These are phyloP conservation scores for Basipetospora chlamydospora DNA, from an alignment of 2,329 filamentous ascomycete genomes.

Conservation along the genomic window DNA sequence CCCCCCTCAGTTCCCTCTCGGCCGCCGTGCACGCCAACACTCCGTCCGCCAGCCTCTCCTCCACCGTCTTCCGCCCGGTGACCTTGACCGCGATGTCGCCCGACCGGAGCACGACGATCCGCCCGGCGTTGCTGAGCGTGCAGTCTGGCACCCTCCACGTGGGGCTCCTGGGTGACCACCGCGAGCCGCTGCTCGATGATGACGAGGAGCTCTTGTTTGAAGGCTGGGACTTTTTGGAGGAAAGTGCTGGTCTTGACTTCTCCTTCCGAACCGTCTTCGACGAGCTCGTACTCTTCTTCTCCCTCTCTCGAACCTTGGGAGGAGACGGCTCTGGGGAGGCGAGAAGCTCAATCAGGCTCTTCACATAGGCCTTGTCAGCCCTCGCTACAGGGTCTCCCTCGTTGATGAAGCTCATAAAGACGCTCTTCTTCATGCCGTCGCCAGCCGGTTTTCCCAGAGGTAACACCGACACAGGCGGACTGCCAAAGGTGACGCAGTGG, in stretches of 20 bases:
- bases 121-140: constrained; percentile 55
- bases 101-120: constrained; percentile 51
- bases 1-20: constrained; percentile 51
- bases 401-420: constrained; percentile 72
- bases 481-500: constrained; percentile 77
- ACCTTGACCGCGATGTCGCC: constrained; percentile 22
- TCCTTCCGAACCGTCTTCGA: constrained; percentile 1
- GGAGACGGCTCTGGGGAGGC: constrained; percentile 38
- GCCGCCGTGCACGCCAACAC: constrained; percentile 54
- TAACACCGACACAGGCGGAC: constrained; percentile 60
- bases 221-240: background rate
- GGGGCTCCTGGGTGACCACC: background rate
- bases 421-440: constrained; percentile 40
- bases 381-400: constrained; percentile 71
- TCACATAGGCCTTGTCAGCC: constrained; percentile 63
- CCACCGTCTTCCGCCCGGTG: constrained; percentile 31
- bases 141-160: constrained; percentile 51
- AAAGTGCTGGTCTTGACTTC: background rate
- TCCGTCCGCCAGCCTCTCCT: constrained; percentile 38
- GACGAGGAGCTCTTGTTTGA: too few species aligned
- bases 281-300: background rate
- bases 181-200: constrained; percentile 7
- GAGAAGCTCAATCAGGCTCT: constrained; percentile 57
- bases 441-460: constrained; percentile 47
- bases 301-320: constrained; percentile 5